Evolutionary conservation across 352 stramenopile species (phyloP), one percentile per base, ranked within the genome.

Genomic region (Globisporangium nodosum): DNA sequence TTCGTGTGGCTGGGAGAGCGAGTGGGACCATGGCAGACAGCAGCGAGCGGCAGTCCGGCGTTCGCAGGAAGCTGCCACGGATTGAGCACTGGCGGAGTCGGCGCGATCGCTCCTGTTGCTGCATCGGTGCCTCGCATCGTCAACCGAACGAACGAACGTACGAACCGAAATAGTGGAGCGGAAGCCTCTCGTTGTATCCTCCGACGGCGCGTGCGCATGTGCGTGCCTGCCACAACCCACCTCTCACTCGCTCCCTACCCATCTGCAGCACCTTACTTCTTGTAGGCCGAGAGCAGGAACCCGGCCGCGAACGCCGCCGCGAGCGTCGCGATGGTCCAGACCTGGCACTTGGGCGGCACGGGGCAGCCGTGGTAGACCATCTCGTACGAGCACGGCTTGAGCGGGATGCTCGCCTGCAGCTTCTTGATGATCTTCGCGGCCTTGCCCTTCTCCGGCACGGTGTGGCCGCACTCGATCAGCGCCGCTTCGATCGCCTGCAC

Each of bases 391-490:
- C 76, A 81, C 11, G 60, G 78, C 56, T 68, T 77, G 53, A 89
- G 24, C 1, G 78, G 71, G 53, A 91, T 87, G 39, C 52, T 63
- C 24, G 56, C 48, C 50, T 81, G 54, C n/a, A 90, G 67, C 56
- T 74, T 69, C 63, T 78, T 80, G 67, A 86, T 77, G 30, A 88
- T 73, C 57, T 76, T 74, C 9, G 33, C 74, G 9, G 78, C 82
- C 58, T 78, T 71, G 31, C 80, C 80, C 16, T 79, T 80, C 49
- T 80, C 64, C 16, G 74, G 56, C 52, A 92, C 73, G 54, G 68
- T 68, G 68, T 90, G 73, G 39, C 82, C 82, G 46, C 82, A 92
- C 66, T 88, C 79, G 15, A 85, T 72, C 47, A 92, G 70, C 45
- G 82, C 80, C 0, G 67, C 75, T 53, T 92, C 82, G 27, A 92